Evolutionary conservation across 192 early-diverging fungal genomes (phyloP), one percentile per base, ranked within the genome.

Genomic region (Helicostylum pulchrum): DNA sequence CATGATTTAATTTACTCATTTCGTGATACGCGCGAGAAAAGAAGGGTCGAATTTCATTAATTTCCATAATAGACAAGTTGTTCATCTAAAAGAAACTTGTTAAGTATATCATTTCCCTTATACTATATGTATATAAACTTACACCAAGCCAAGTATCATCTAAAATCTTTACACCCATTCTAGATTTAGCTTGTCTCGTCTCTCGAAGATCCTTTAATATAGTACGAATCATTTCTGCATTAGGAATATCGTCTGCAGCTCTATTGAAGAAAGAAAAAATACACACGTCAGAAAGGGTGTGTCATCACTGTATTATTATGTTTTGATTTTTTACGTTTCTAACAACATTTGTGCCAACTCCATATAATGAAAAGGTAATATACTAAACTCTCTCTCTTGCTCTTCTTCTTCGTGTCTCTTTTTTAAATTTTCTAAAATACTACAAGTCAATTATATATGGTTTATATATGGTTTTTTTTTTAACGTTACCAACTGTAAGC

Each of bases 41-140:
- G 63, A 97, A 85, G 0, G 94, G 94, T n/a, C 94, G 83, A 61
- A 97, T 93, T 74, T 94, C 92, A 49, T 95, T 94, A 62, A 97
- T 86, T 65, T 97, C 95, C 74, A 91, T 88, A 20, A 85, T 76
- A 23, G 90, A 83, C 62, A 97, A 66, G 62, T 92, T 91, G 70
- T 94, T 87, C 83, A 94, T 87, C 81, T 87, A 70, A 65, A 51
- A 46, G 20, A 66, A 42, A 43, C 3, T 57, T 75, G 26, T 26
- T 26, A 26, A 26, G 26, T 2, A 26, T 26, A 26, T 48, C 67
- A 54, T 21, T 53, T 32, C 12, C 34, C 51, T n/a, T 44, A 47
- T 55, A 19, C 39, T 44, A 39, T 39, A 4, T 36, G 34, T 36
- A 36, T 10, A 39, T 3, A 39, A 39, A 65, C 63, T 47, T 76